phyloP scores from a whole-genome alignment of 148 eudicot species.

The Rhododendron simsii region DNA sequence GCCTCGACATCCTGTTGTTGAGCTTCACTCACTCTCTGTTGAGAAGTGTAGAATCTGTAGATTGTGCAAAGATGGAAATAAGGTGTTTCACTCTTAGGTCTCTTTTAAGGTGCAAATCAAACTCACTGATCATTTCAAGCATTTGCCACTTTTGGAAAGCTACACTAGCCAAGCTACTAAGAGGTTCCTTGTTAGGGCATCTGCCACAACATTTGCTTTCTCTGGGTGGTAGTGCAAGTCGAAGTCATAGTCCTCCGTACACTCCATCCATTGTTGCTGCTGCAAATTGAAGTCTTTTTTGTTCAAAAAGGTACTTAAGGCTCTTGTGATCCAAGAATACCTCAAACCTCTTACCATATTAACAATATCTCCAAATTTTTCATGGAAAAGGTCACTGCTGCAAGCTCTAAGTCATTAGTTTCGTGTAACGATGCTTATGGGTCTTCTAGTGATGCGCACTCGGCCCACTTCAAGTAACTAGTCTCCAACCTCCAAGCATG shows the following conservation, averaged over 20 bases:
- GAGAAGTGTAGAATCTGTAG: not conserved
- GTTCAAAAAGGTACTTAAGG: not conserved
- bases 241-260: not conserved
- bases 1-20: not conserved
- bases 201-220: not conserved
- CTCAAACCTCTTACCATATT: not conserved
- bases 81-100: not conserved
- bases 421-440: not conserved
- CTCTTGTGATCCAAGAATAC: not conserved
- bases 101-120: not conserved
- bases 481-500: not conserved
- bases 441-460: not conserved
- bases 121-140: not conserved
- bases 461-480: not conserved
- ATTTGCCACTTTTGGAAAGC: not conserved
- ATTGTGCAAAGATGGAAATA: not conserved
- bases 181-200: not conserved
- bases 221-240: not conserved
- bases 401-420: not conserved
- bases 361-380: not conserved
- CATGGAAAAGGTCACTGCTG: not conserved
- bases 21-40: not conserved
- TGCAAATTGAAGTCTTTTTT: not conserved
- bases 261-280: not conserved
- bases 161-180: not conserved